Evolutionary conservation across 2,329 filamentous ascomycete species (phyloP).

Genomic region (Xenoacremonium recifei): DNA sequence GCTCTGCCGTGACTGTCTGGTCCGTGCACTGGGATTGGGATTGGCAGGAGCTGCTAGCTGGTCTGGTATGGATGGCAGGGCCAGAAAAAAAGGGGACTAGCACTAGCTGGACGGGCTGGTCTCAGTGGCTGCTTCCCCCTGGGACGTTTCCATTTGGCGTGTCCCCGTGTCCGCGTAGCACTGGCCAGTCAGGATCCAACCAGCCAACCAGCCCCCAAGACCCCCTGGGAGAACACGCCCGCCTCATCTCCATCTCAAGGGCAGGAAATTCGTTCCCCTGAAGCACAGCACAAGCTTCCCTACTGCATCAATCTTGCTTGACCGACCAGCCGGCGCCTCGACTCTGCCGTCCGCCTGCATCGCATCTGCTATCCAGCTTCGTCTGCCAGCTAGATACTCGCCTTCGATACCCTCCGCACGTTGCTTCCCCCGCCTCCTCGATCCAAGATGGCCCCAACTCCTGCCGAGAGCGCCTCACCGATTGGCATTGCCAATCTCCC

Average conservation of each 20-base stretch:
- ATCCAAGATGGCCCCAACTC: constrained; percentile 53
- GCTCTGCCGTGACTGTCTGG: neutral
- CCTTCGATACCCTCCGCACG: constrained; percentile 4
- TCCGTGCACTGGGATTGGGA: neutral
- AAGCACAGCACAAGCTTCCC: constrained; percentile 28
- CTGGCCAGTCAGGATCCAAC: constrained; percentile 21
- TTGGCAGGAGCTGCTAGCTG: constrained; percentile 17
- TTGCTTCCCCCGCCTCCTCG: constrained; percentile 9
- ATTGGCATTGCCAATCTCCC: constrained; percentile 75
- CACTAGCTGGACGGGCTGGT: neutral
- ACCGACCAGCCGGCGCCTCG: constrained; percentile 22
- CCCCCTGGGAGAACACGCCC: constrained; percentile 7
- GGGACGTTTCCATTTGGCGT: constrained; percentile 6
- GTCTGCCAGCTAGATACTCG: neutral
- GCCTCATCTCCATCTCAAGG: constrained; percentile 22
- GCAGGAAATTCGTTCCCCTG: constrained; percentile 37
- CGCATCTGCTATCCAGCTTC: constrained; percentile 5
- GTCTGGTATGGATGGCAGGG: constrained; percentile 6
- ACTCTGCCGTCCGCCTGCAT: constrained; percentile 14
- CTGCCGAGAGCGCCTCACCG: constrained; percentile 61
- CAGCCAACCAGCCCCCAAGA: constrained; percentile 12
- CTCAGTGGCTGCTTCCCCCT: constrained; percentile 15
- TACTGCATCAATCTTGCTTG: constrained; percentile 28
- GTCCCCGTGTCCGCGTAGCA: constrained; percentile 28
- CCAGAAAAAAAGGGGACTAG: constrained; percentile 18